Conservation (phyloP, 1,139 yeast genomes). For the Magnusiomyces ingens region DNA sequence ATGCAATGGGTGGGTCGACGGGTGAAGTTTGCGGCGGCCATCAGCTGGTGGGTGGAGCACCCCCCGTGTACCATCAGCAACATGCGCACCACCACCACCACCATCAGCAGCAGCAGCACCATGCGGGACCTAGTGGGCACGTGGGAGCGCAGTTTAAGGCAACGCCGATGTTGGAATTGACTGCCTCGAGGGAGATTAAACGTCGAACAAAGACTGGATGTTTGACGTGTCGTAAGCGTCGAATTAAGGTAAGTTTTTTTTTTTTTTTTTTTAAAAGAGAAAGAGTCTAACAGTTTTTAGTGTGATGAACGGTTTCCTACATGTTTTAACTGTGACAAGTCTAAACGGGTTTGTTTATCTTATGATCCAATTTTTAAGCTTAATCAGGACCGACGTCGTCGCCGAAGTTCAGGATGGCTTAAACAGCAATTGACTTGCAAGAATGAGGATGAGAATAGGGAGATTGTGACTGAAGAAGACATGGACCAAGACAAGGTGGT, state of each 20-base stretch:
- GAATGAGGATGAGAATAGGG: conserved; percentile 10
- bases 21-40: too few relatives aligned
- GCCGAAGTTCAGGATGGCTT: neutral
- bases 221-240: conserved; percentile 61
- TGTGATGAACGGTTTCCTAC: conserved; percentile 73
- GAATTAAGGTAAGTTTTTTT: conserved; percentile 37
- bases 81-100: too few relatives aligned
- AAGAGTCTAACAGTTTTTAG: conserved; percentile 9
- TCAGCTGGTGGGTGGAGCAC: too few relatives aligned
- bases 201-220: conserved; percentile 67
- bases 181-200: conserved; percentile 25
- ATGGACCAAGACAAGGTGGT: neutral
- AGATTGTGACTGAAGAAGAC: neutral
- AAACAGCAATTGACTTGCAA: neutral
- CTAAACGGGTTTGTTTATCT: conserved; percentile 63
- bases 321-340: conserved; percentile 66
- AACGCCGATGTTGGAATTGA: conserved; percentile 5
- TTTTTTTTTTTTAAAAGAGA: neutral
- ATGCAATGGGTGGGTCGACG: too few relatives aligned
- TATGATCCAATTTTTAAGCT: conserved; percentile 40
- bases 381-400: conserved; percentile 19
- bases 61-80: too few relatives aligned
- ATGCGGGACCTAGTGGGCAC: neutral
- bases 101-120: neutral
- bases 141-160: too few relatives aligned